Conservation (phyloP, 768 basidiomycete genomes). For the Leucogyrophana mollusca region DNA sequence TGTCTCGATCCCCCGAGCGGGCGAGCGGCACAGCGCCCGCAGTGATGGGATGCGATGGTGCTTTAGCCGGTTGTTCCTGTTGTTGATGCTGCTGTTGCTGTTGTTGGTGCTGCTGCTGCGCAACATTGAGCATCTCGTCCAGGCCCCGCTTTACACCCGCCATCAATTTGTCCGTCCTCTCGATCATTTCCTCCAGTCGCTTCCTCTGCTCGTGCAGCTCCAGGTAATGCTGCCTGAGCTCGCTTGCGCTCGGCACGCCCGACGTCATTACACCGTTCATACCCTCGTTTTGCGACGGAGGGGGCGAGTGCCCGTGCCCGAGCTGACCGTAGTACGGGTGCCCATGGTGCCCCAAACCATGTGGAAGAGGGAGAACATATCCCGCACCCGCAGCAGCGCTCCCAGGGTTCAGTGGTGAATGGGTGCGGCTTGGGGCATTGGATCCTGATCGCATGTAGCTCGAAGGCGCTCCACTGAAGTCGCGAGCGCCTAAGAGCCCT, state of each 20-base stretch:
- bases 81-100: conserved; percentile 14
- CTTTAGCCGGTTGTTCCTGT: background rate
- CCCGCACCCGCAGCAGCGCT: conserved; percentile 34
- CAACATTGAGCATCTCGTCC: conserved; percentile 63
- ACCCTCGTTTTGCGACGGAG: conserved; percentile 24
- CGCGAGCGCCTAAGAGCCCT: conserved; percentile 29
- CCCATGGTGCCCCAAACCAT: conserved; percentile 31
- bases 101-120: conserved; percentile 25
- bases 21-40: conserved; percentile 16
- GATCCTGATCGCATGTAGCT: conserved; percentile 67
- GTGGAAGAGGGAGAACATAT: conserved; percentile 41
- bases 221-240: conserved; percentile 71
- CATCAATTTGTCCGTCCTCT: conserved; percentile 74
- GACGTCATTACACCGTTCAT: conserved; percentile 26
- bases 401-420: conserved; percentile 63
- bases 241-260: conserved; percentile 46
- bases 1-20: conserved; percentile 27
- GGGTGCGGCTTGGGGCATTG: conserved; percentile 68
- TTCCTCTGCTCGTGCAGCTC: conserved; percentile 63
- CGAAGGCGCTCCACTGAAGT: conserved; percentile 40
- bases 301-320: conserved; percentile 37
- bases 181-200: conserved; percentile 71
- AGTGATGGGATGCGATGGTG: background rate
- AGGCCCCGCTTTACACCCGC: conserved; percentile 68
- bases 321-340: conserved; percentile 30